Percentiles rank a stretch among this genome's conserved stretches.
Conservation (phyloP, 2,329 filamentous ascomycete species). For the Alternaria triticina region DNA sequence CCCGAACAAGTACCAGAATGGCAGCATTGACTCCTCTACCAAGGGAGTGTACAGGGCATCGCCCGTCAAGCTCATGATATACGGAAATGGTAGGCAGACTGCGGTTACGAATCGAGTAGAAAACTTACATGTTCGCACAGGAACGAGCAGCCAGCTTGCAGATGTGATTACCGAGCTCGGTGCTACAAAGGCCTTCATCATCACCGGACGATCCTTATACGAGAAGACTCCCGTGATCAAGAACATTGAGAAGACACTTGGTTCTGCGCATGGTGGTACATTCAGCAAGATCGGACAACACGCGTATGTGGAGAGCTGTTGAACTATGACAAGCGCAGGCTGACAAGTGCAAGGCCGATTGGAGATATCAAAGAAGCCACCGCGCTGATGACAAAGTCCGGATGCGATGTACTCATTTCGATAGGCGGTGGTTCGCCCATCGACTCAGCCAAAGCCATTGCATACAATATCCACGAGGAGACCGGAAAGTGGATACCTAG, state of each 20-base stretch:
- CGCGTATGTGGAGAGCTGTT: slow-evolving; percentile 49
- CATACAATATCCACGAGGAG: slow-evolving; percentile 47
- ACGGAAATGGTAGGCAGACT: slow-evolving; percentile 37
- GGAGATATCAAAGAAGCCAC: slow-evolving; percentile 46
- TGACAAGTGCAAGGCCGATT: slow-evolving; percentile 38
- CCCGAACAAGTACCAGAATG: slow-evolving; percentile 43
- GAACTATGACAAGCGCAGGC: neutral
- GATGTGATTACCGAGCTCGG: slow-evolving; percentile 43
- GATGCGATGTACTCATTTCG: slow-evolving; percentile 44
- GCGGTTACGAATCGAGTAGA: neutral
- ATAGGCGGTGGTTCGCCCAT: slow-evolving; percentile 60
- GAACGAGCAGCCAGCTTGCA: slow-evolving; percentile 41
- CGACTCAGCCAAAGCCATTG: slow-evolving; percentile 53
- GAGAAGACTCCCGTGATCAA: slow-evolving; percentile 62
- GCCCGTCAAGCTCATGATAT: slow-evolving; percentile 47
- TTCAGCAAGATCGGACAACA: slow-evolving; percentile 63
- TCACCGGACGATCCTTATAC: slow-evolving; percentile 61
- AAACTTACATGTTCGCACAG: slow-evolving; percentile 19
- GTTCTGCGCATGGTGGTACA: slow-evolving; percentile 58
- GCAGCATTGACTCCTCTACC: slow-evolving; percentile 40
- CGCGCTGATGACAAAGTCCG: slow-evolving; percentile 43
- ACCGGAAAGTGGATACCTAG: slow-evolving; percentile 48
- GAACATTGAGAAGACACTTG: slow-evolving; percentile 58
- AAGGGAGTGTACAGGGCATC: slow-evolving; percentile 47
- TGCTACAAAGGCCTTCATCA: slow-evolving; percentile 61